Evolutionary conservation across 371 early-diverging fungal genomes (phyloP).

Genomic region (Rhizopus sp.): DNA sequence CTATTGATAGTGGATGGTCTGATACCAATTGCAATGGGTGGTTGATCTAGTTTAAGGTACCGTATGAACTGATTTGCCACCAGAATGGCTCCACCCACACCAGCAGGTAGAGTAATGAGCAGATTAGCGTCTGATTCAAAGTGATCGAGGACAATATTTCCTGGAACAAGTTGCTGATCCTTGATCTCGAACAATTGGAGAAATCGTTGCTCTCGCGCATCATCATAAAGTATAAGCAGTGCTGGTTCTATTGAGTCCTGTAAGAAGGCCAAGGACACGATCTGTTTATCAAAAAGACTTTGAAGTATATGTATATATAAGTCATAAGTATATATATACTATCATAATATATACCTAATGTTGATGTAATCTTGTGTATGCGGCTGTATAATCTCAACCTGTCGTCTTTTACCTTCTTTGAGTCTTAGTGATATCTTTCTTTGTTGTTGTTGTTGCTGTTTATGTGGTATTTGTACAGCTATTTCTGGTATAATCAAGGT

Average conservation of each 20-base stretch:
- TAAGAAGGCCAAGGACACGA: constrained; percentile 71
- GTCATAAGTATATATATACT: constrained; percentile 5
- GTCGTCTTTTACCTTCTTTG: constrained; percentile 25
- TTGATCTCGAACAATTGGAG: constrained; percentile 64
- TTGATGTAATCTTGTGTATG: constrained; percentile 34
- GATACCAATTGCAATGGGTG: constrained; percentile 59
- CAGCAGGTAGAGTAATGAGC: constrained; percentile 61
- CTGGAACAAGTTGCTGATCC: constrained; percentile 46
- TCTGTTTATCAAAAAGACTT: constrained; percentile 72
- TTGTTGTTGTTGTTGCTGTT: constrained; percentile 3
- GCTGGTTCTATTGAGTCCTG: constrained; percentile 53
- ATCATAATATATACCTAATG: constrained; percentile 33
- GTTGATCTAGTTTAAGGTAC: constrained; percentile 52
- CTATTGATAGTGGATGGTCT: constrained; percentile 49
- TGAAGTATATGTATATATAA: constrained; percentile 39
- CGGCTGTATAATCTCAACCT: constrained; percentile 15
- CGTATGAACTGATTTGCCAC: constrained; percentile 70
- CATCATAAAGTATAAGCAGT: constrained; percentile 77
- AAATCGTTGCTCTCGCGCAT: constrained; percentile 63
- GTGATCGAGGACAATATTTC: constrained; percentile 51
- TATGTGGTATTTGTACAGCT: not conserved
- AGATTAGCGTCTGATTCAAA: constrained; percentile 58
- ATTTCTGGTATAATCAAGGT: constrained; percentile 28
- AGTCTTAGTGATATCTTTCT: constrained; percentile 17
- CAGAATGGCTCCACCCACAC: constrained; percentile 70